These are phyloP conservation scores for Colletotrichum liaoningense DNA, from an alignment of 2,329 filamentous ascomycete genomes.

Conservation along the genomic window DNA sequence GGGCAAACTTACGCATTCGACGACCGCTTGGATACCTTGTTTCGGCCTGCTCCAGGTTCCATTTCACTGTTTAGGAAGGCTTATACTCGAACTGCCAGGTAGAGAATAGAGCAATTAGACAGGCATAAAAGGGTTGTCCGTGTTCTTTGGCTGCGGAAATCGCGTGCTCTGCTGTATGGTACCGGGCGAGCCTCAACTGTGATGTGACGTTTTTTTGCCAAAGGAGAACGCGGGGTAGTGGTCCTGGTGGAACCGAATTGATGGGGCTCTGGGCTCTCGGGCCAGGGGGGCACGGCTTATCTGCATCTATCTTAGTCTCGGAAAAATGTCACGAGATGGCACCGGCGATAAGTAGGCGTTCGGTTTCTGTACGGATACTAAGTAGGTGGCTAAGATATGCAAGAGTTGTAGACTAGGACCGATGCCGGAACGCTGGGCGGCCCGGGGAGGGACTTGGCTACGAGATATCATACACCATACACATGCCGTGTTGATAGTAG, in stretches of 20 bases:
- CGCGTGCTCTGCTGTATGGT: not conserved
- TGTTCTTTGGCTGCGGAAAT: not conserved
- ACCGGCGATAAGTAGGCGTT: not conserved
- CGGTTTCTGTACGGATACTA: not conserved
- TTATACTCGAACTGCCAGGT: too few species aligned
- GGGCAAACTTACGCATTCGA: conserved; percentile 36
- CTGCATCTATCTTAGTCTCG: not conserved
- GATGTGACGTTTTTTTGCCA: not conserved
- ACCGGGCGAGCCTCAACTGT: not conserved
- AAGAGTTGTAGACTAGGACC: not conserved
- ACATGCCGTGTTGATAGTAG: not conserved
- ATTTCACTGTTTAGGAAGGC: not conserved
- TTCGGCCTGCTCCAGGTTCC: conserved; percentile 30
- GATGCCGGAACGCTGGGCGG: not conserved
- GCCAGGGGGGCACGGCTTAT: not conserved
- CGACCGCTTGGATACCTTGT: conserved; percentile 35
- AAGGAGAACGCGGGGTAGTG: not conserved
- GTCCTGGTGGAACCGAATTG: not conserved
- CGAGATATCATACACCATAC: not conserved
- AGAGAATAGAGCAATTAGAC: not conserved
- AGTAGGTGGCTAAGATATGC: not conserved
- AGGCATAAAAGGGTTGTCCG: not conserved
- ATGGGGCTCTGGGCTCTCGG: not conserved
- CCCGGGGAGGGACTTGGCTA: not conserved
- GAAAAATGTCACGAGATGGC: not conserved